Percentiles rank a stretch among this genome's conserved stretches.
Conservation (phyloP, 345 rosid genomes). For the Boechera divaricarpa region DNA sequence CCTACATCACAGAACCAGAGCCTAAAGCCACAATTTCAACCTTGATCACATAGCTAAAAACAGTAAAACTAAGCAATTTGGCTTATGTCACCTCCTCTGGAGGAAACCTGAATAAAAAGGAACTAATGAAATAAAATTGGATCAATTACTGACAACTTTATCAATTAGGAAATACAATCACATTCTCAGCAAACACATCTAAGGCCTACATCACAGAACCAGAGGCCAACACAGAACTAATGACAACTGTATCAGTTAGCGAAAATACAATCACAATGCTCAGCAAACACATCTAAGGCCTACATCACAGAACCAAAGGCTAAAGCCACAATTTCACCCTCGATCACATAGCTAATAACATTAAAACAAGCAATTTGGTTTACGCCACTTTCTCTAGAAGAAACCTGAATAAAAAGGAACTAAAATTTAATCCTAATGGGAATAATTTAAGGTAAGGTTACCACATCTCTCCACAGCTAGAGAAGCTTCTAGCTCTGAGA, state of each 20-base stretch:
- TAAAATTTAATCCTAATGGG: background rate
- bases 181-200: constrained; percentile 16
- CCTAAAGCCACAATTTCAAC: constrained; percentile 3
- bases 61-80: constrained; percentile 1
- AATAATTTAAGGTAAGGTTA: constrained; percentile 37
- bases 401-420: background rate
- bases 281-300: constrained; percentile 20
- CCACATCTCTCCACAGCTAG: constrained; percentile 92
- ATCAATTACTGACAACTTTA: background rate
- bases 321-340: background rate
- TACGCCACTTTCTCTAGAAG: constrained; percentile 1
- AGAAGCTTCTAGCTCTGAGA: constrained; percentile 62
- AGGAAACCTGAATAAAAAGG: background rate
- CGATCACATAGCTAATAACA: background rate
- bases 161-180: constrained; percentile 22
- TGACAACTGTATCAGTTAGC: too few species aligned
- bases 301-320: constrained; percentile 14
- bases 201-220: constrained; percentile 23
- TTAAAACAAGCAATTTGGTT: constrained; percentile 7
- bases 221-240: background rate
- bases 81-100: constrained; percentile 4
- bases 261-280: too few species aligned
- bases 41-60: background rate
- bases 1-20: constrained; percentile 26
- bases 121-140: background rate